Conservation (phyloP, 768 basidiomycete genomes). For the Leccinum sublutescens region DNA sequence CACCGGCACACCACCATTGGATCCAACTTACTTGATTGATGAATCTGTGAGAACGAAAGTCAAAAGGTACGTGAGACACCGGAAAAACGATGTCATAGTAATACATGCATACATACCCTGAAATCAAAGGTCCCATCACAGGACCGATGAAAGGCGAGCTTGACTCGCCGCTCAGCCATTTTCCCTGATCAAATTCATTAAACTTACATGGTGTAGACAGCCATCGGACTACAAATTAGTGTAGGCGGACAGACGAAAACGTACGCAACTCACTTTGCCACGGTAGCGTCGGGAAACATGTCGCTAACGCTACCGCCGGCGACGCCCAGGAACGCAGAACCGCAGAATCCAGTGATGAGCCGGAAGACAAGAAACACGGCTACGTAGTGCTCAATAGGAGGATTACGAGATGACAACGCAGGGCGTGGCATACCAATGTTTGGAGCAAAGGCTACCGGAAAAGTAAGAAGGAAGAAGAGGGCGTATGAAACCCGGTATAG, state of each 20-base stretch:
- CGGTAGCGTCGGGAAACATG: constrained; percentile 51
- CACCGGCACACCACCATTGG: background rate
- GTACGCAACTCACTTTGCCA: constrained; percentile 51
- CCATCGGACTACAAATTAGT: constrained; percentile 48
- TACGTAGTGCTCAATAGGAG: constrained; percentile 17
- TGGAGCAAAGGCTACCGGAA: constrained; percentile 72
- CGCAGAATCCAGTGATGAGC: constrained; percentile 53
- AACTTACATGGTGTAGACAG: constrained; percentile 45
- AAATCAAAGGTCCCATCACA: constrained; percentile 52
- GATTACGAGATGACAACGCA: background rate
- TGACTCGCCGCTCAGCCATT: background rate
- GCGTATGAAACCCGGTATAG: constrained; percentile 63
- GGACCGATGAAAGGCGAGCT: constrained; percentile 56
- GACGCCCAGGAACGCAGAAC: constrained; percentile 58
- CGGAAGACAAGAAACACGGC: constrained; percentile 64
- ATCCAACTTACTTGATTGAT: constrained; percentile 56
- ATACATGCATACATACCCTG: constrained; percentile 43
- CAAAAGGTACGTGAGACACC: background rate
- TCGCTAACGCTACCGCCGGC: constrained; percentile 62
- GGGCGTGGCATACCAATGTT: constrained; percentile 44
- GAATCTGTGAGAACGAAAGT: constrained; percentile 41
- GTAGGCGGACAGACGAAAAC: background rate
- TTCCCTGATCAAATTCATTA: background rate
- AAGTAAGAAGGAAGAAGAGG: constrained; percentile 61
- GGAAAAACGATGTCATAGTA: background rate